phyloP scores from a whole-genome alignment of 1,284 basidiomycete genomes.

The Chalciporus piperatoides region DNA sequence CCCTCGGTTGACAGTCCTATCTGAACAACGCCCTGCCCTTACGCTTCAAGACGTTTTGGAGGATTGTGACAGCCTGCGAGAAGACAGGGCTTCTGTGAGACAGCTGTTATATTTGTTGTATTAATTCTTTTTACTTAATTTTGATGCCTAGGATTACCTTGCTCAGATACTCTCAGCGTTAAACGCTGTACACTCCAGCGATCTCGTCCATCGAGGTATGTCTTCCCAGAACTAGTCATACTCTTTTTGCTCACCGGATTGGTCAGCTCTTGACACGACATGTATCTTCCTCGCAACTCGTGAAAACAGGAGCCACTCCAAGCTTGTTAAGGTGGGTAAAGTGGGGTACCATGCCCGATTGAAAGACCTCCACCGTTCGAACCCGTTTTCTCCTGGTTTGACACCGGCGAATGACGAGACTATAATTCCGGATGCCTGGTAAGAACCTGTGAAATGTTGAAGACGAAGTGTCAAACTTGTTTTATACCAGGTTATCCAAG shows the following conservation, averaged over 20 bases:
- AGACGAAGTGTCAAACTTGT: neutral
- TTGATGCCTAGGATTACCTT: constrained; percentile 57
- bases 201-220: constrained; percentile 63
- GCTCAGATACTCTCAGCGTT: constrained; percentile 65
- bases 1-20: constrained; percentile 58
- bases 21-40: constrained; percentile 60
- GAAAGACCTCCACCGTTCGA: constrained; percentile 70
- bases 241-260: constrained; percentile 1
- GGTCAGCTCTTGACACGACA: constrained; percentile 50
- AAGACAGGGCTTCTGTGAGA: constrained; percentile 59
- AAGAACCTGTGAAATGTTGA: neutral
- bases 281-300: constrained; percentile 57
- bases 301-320: constrained; percentile 46
- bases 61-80: constrained; percentile 61
- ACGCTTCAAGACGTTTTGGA: constrained; percentile 66
- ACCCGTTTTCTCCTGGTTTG: constrained; percentile 53
- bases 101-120: constrained; percentile 12
- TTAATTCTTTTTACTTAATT: neutral
- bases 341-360: constrained; percentile 61
- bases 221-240: neutral
- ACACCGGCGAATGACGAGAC: constrained; percentile 38
- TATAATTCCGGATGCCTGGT: constrained; percentile 60
- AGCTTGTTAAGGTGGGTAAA: constrained; percentile 63
- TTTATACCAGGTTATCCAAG: constrained; percentile 50
- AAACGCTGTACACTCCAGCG: constrained; percentile 56